These are phyloP conservation scores for Aureobasidium sp. DNA, from an alignment of 2,329 filamentous ascomycete genomes.

Conservation along the genomic window DNA sequence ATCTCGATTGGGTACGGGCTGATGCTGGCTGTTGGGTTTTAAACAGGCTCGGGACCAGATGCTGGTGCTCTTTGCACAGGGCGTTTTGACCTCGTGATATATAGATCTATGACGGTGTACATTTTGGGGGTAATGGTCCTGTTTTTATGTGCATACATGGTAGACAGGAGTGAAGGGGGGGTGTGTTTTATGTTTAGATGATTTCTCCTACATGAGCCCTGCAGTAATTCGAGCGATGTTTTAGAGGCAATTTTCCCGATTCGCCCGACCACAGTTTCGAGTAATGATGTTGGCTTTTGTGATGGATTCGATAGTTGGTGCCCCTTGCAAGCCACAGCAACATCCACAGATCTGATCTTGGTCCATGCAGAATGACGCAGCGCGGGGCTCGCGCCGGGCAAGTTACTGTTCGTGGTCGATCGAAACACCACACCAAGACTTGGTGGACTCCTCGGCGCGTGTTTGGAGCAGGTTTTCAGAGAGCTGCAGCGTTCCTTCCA, in stretches of 20 bases:
- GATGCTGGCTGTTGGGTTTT: slow-evolving; percentile 62
- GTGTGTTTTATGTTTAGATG: slow-evolving; percentile 4
- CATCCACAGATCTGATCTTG: neutral
- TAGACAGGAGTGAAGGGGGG: neutral
- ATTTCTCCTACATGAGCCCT: neutral
- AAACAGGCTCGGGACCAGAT: neutral
- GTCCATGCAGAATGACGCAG: neutral
- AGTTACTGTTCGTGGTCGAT: neutral
- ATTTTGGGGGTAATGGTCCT: neutral
- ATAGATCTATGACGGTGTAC: neutral
- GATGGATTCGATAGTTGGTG: neutral
- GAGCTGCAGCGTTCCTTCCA: neutral
- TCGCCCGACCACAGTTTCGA: neutral
- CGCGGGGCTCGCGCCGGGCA: neutral
- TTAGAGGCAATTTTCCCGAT: neutral
- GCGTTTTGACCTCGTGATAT: neutral
- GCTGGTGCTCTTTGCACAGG: neutral
- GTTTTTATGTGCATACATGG: neutral
- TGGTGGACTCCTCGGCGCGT: neutral
- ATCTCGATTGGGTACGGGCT: slow-evolving; percentile 84
- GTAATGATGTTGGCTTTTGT: neutral
- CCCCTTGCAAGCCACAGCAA: neutral
- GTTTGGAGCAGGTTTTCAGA: neutral
- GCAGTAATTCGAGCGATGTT: neutral
- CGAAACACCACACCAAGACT: slow-evolving; percentile 1